A percentile compares a stretch with the other conserved stretches of the same genome.
phyloP scores from a whole-genome alignment of 805 yeast species.

The Komagataella kurtzmanii region DNA sequence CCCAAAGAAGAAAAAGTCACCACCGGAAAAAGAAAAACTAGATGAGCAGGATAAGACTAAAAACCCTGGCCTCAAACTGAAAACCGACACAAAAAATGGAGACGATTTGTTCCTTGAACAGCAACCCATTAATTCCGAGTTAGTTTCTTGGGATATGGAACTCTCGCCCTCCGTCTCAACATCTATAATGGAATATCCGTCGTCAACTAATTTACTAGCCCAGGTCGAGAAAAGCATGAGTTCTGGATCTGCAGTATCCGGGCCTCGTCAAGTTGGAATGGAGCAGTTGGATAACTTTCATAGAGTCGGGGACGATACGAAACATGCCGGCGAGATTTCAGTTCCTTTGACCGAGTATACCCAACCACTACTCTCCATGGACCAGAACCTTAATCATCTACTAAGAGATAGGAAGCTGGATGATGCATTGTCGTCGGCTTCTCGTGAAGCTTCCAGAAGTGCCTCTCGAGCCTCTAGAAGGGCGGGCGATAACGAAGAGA shows the following conservation, averaged over 20 bases:
- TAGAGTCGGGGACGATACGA: constrained; percentile 4
- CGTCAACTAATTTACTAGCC: neutral
- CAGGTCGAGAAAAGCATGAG: neutral
- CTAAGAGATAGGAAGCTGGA: constrained; percentile 4
- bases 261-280: constrained; percentile 15
- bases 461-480: constrained; percentile 1
- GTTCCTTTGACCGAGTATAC: constrained; percentile 21
- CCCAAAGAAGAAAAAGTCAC: constrained; percentile 11
- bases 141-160: constrained; percentile 17
- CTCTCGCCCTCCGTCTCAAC: constrained; percentile 10
- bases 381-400: constrained; percentile 16
- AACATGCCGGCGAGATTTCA: constrained; percentile 17
- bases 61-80: neutral
- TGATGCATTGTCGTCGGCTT: neutral
- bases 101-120: neutral
- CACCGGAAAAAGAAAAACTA: neutral
- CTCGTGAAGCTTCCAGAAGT: constrained; percentile 4
- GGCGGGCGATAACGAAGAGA: neutral
- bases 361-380: constrained; percentile 22
- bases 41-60: neutral
- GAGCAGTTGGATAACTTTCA: constrained; percentile 16
- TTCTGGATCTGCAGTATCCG: constrained; percentile 8
- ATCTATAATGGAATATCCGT: neutral
- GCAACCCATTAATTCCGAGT: neutral
- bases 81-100: neutral